phyloP scores from a whole-genome alignment of 441 rosid species.

The Adansonia madagascariensis region DNA sequence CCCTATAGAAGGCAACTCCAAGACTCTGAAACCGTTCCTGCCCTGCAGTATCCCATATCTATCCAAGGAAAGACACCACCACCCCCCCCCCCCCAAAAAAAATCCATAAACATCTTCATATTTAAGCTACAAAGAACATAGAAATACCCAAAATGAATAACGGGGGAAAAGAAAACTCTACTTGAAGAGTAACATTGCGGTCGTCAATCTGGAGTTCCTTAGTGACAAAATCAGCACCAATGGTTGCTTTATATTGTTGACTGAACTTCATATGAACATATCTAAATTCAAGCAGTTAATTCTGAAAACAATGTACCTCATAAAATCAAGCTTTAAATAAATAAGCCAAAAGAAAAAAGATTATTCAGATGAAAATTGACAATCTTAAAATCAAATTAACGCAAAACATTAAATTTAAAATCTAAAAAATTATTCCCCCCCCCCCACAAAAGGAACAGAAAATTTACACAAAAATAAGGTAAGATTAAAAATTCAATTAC shows the following conservation, averaged over 20 bases:
- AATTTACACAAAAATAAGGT: background rate
- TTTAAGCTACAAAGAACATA: background rate
- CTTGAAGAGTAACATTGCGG: slow-evolving; percentile 85
- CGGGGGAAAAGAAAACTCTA: slow-evolving; percentile 21
- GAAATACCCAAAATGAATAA: background rate
- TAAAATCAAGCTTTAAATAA: background rate
- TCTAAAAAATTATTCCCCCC: background rate
- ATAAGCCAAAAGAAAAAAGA: background rate
- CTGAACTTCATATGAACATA: slow-evolving; percentile 92
- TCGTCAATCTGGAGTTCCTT: slow-evolving; percentile 95
- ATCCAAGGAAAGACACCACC: slow-evolving; percentile 24
- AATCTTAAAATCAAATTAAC: background rate
- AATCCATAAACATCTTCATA: background rate
- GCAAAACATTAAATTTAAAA: background rate
- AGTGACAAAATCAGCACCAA: slow-evolving; percentile 96
- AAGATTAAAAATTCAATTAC: background rate
- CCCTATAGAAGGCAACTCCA: slow-evolving; percentile 92
- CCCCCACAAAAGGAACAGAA: background rate
- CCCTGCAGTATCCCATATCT: slow-evolving; percentile 99
- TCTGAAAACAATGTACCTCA: background rate
- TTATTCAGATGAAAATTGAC: slow-evolving; percentile 7
- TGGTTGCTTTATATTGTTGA: slow-evolving; percentile 95
- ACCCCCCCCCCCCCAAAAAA: slow-evolving; percentile 1
- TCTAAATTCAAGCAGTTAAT: slow-evolving; percentile 54
- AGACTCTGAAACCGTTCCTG: slow-evolving; percentile 98